These are phyloP conservation scores for Amphicarpaea edgeworthii DNA, from an alignment of 306 rosid species.

Conservation along the genomic window DNA sequence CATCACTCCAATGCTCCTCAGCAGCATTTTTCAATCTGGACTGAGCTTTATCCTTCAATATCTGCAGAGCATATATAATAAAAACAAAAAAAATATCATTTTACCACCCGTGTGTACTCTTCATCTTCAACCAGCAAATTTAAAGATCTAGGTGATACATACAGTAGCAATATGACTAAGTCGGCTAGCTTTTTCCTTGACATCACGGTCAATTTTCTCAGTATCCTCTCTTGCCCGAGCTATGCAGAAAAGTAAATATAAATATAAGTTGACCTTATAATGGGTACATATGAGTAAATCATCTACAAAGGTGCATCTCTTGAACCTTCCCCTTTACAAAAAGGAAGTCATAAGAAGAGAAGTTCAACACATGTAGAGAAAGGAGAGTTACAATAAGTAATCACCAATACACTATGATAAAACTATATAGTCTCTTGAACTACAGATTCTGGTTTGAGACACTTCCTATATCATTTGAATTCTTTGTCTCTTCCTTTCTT, in stretches of 20 bases:
- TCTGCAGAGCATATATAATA: conserved; percentile 54
- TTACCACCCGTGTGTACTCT: conserved; percentile 35
- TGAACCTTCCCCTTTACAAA: conserved; percentile 26
- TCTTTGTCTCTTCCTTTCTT: conserved; percentile 32
- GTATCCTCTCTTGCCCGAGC: conserved; percentile 95
- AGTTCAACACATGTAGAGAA: conserved; percentile 22
- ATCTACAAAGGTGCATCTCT: conserved; percentile 26
- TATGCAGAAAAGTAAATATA: conserved; percentile 50
- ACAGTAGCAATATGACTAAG: conserved; percentile 78
- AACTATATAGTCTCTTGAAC: conserved; percentile 10
- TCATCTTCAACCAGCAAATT: conserved; percentile 30
- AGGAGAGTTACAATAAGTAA: conserved; percentile 16
- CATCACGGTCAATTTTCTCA: conserved; percentile 76
- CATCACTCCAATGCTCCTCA: conserved; percentile 97
- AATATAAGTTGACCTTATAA: conserved; percentile 35
- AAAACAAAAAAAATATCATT: conserved; percentile 6
- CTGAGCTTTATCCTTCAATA: conserved; percentile 79
- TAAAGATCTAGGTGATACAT: conserved; percentile 47
- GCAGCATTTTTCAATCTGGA: conserved; percentile 86
- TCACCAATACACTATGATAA: neutral
- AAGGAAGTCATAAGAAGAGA: conserved; percentile 27
- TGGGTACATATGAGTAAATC: conserved; percentile 10
- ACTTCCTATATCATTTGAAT: neutral
- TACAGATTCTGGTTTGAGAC: conserved; percentile 28
- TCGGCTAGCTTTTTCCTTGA: conserved; percentile 82